Base-by-base conservation (phyloP, 1,284 basidiomycete genomes). In the Irpex rosettiformis region DNA sequence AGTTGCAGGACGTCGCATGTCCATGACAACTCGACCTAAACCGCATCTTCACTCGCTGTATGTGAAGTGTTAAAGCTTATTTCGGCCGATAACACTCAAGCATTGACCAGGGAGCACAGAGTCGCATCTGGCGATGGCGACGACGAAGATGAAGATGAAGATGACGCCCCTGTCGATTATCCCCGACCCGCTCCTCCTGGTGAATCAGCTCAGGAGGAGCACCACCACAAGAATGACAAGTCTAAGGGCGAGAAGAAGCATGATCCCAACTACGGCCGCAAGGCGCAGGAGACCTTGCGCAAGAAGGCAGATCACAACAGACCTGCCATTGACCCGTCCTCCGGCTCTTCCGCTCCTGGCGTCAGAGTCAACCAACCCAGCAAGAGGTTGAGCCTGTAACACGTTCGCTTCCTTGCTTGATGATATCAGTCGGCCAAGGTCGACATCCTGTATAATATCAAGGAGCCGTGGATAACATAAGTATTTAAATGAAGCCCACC, bases 1-100 rank as follows among this genome's bases (percentile, higher is more conserved):
- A 73, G 85, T 88, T 22, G 86, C 79, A 51, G 84, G 85, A 27
- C 79, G 85, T 30, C 80, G 86, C 24, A 76, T 84, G 52, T 88
- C 86, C 16, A 64, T 79, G 28, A 78, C 70, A 56, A 68, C 75
- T 7, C 77, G 72, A 55, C 73, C 73, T 62, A 77, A 74, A 65
- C 68, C 75, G 40, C 71, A 75, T 58, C 47, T 33, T 58, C 54
- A 59, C 33, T 11, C 56, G 21, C 27, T 53, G 45, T 43, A 30
- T 22, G 45, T 47, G n/a, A 24, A 16, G 29, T n/a, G 48, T 45
- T 45, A 24, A 24, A 22, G n/a, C 21, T n/a, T 18, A 13, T 40
- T 3, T 33, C 27, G 6, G 33, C 21, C 4, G 5, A 10, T 7
- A 4, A n/a, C 18, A 7, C 11, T 49, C 40, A 48, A 29, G 30